phyloP scores from a whole-genome alignment of 2,329 filamentous ascomycete species.

The Colletotrichum orchidophilum region DNA sequence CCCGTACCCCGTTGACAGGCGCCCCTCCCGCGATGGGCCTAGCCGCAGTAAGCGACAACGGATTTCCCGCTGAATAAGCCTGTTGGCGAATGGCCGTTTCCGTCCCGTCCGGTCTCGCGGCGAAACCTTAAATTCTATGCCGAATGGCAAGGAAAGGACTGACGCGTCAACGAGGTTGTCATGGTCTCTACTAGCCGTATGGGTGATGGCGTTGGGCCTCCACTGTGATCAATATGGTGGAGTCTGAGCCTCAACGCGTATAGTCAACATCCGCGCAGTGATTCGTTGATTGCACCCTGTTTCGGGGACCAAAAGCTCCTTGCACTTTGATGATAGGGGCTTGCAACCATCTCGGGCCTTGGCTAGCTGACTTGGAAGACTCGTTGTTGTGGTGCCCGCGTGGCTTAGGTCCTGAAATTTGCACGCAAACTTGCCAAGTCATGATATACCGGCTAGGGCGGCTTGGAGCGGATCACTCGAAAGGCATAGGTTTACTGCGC shows the following conservation, averaged over 20 bases:
- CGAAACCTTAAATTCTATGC: conserved; percentile 5
- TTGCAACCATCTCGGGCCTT: neutral
- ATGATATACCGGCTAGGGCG: neutral
- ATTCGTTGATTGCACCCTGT: neutral
- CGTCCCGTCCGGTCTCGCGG: neutral
- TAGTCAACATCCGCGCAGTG: neutral
- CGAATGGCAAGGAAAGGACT: conserved; percentile 18
- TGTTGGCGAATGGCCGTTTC: neutral
- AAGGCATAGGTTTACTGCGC: neutral
- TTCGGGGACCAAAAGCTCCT: neutral
- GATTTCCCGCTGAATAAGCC: neutral
- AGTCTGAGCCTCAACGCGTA: neutral
- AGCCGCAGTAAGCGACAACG: neutral
- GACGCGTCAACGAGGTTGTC: neutral
- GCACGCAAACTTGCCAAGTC: neutral
- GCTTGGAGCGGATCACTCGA: conserved; percentile 2
- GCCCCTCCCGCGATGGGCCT: neutral
- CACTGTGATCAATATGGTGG: conserved; percentile 10
- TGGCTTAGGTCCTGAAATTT: neutral
- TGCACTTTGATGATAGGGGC: neutral
- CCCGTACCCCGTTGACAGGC: neutral
- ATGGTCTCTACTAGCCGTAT: neutral
- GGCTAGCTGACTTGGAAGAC: neutral
- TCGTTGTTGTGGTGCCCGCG: neutral
- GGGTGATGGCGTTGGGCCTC: neutral